A percentile compares a stretch with the other conserved stretches of the same genome.
Evolutionary conservation across 1,284 basidiomycete species (phyloP).

Genomic region (Puccinia coronata): DNA sequence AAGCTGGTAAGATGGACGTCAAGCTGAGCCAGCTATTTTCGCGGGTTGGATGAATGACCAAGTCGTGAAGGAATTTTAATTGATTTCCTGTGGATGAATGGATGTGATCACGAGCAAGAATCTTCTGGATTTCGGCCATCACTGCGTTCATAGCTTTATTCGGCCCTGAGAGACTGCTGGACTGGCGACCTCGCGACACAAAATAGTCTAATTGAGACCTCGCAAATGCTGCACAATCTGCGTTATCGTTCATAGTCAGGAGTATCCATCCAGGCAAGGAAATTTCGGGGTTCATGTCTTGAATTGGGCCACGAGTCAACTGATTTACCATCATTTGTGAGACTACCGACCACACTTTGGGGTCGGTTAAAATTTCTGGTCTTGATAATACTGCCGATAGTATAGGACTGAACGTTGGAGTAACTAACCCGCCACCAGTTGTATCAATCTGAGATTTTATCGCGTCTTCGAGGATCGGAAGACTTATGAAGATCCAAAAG

Average conservation of each 20-base stretch:
- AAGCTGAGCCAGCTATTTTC: conserved; percentile 43
- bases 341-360: conserved; percentile 26
- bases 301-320: not conserved
- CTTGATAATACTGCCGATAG: conserved; percentile 23
- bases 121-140: conserved; percentile 23
- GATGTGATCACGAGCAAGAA: conserved; percentile 26
- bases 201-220: conserved; percentile 36
- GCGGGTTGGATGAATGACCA: conserved; percentile 35
- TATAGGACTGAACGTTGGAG: not conserved
- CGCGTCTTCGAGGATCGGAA: conserved; percentile 5
- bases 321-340: conserved; percentile 25
- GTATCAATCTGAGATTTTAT: not conserved
- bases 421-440: not conserved
- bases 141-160: conserved; percentile 23
- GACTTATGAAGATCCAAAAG: not conserved
- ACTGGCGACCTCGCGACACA: not conserved
- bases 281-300: not conserved
- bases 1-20: conserved; percentile 28
- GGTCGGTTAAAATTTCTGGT: conserved; percentile 25
- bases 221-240: conserved; percentile 34
- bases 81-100: not conserved
- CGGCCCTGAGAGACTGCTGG: not conserved
- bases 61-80: not conserved
- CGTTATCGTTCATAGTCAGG: conserved; percentile 36
- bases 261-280: conserved; percentile 41